Base-by-base conservation (phyloP, 2,329 filamentous ascomycete genomes). In the Colletotrichum sp. region DNA sequence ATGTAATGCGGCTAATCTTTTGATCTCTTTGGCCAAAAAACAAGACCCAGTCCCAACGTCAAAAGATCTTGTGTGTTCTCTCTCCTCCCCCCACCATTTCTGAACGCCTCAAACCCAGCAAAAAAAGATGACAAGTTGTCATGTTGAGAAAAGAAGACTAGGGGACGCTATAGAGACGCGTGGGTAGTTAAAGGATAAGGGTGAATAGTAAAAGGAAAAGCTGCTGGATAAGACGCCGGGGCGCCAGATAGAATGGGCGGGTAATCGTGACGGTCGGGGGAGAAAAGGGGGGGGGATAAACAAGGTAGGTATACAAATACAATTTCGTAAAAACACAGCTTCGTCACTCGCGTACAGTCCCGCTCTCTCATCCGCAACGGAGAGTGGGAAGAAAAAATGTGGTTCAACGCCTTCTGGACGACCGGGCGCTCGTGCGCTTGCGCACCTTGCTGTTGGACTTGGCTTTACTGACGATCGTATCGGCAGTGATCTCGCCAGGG, bases 401-500 rank as follows among this genome's bases (percentile, higher is more conserved):
- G 13, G 32, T 13, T 75, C 71, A 78, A 34, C 84, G 80, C 77
- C 83, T 80, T 70, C 85, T 80, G n/a, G 81, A 84, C 26, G 81
- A 80, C 77, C 74, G 57, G n/a, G 74, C 74, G 30, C 84, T 84
- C 71, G 79, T 80, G 39, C 84, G 81, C 79, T 84, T 86, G 78
- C 78, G 82, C 21, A 80, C 77, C 71, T 80, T 83, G 63, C 69
- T 77, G 34, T 69, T 80, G 60, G 79, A 79, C 75, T 81, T 83
- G 34, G 80, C 80, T 78, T 81, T 83, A 57, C 77, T 78, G 60
- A 78, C 71, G 24, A 78, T 78, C 9, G 77, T 78, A 60, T 78
- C 77, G 16, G 65, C 77, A 7, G 70, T 71, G 34, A 77, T 49
- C 77, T 78, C 62, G 70, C 75, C 60, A 67, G 64, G 62, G 72